phyloP scores from a whole-genome alignment of 768 basidiomycete genomes.

The Daedalea quercina region DNA sequence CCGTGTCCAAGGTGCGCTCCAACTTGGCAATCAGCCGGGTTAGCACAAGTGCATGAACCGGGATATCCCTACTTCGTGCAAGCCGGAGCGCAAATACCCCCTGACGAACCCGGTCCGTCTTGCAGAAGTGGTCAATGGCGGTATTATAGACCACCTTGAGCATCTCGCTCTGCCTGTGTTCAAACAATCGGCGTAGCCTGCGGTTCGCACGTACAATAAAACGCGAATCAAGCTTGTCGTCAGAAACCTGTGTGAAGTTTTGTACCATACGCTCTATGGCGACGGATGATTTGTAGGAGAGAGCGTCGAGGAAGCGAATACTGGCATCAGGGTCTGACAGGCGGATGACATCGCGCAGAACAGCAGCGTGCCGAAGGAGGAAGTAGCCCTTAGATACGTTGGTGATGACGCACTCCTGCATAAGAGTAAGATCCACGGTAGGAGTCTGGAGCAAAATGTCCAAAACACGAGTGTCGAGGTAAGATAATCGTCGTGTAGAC shows the following conservation, averaged over 20 bases:
- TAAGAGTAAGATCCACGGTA: conserved; percentile 27
- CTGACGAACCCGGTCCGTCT: conserved; percentile 29
- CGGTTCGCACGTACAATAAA: too few species aligned
- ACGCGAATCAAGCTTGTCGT: too few species aligned
- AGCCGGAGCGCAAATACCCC: conserved; percentile 42
- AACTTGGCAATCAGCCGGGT: neutral
- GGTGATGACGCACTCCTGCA: conserved; percentile 36
- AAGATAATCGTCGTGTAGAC: neutral
- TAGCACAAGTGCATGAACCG: conserved; percentile 14
- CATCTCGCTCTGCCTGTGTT: too few species aligned
- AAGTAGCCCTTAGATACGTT: conserved; percentile 43
- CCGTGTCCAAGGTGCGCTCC: neutral
- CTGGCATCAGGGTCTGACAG: conserved; percentile 31
- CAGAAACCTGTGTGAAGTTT: too few species aligned
- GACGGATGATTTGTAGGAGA: conserved; percentile 11
- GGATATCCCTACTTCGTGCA: conserved; percentile 21
- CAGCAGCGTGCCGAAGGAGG: conserved; percentile 2
- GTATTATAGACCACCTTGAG: conserved; percentile 21
- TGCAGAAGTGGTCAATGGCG: conserved; percentile 36
- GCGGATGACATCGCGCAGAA: conserved; percentile 36
- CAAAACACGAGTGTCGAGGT: conserved; percentile 11
- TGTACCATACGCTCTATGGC: too few species aligned
- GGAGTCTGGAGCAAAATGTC: conserved; percentile 24
- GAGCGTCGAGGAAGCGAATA: conserved; percentile 31
- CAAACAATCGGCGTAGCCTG: too few species aligned